Evolutionary conservation across 345 rosid species (phyloP).

Genomic region (Citrus australasica): DNA sequence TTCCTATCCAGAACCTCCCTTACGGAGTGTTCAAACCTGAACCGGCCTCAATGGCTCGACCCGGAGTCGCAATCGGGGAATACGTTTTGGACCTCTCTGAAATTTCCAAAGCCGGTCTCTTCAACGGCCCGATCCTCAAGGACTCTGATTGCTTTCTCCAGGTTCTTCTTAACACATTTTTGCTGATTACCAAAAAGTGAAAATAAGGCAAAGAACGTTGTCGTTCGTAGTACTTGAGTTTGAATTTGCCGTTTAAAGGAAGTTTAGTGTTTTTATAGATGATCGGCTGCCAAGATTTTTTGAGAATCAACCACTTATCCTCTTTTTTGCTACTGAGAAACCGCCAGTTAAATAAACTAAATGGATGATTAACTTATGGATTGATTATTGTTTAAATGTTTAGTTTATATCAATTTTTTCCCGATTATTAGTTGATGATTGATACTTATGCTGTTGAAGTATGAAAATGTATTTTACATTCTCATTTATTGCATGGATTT

Average conservation of each 20-base stretch:
- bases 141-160: conserved; percentile 78
- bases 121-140: conserved; percentile 61
- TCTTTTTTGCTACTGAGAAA: neutral
- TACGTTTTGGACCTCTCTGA: conserved; percentile 71
- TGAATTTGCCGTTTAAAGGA: neutral
- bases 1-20: conserved; percentile 95
- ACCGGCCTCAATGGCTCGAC: conserved; percentile 49
- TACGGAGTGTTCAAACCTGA: conserved; percentile 77
- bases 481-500: neutral
- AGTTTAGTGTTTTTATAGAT: neutral
- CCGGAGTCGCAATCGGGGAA: conserved; percentile 85
- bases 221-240: neutral
- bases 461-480: too few species aligned
- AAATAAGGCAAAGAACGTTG: neutral
- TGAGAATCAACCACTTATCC: neutral
- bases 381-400: neutral
- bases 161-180: conserved; percentile 29
- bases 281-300: neutral
- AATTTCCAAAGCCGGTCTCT: conserved; percentile 71
- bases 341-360: neutral
- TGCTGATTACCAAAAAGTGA: neutral
- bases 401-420: neutral
- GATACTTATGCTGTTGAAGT: too few species aligned
- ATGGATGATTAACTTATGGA: neutral
- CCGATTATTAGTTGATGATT: neutral